These are phyloP conservation scores for Linum tenue DNA, from an alignment of 345 rosid genomes.

Conservation along the genomic window DNA sequence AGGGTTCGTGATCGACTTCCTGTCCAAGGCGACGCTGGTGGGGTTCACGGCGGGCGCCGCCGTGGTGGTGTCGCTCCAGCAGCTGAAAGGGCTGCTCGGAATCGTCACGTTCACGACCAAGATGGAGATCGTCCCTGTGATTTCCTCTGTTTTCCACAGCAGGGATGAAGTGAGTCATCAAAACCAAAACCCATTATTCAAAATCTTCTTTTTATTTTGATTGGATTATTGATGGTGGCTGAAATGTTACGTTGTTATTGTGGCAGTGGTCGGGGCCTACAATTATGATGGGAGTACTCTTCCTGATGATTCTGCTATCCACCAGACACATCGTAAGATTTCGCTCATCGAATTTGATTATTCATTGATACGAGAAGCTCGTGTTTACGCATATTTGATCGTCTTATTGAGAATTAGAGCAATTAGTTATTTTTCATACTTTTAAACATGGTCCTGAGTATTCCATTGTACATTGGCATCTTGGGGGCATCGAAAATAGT, in stretches of 20 bases:
- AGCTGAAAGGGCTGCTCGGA: constrained; percentile 89
- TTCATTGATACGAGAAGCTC: too few relatives aligned
- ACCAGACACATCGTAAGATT: constrained; percentile 58
- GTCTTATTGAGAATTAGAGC: too few relatives aligned
- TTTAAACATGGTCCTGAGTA: too few relatives aligned
- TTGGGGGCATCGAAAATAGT: too few relatives aligned
- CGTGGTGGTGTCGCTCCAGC: constrained; percentile 83
- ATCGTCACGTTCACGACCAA: constrained; percentile 79
- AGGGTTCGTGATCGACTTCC: constrained; percentile 89
- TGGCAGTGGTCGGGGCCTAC: constrained; percentile 98
- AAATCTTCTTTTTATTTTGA: not conserved
- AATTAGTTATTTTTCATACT: too few relatives aligned
- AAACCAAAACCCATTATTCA: too few relatives aligned
- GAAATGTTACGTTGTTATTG: not conserved
- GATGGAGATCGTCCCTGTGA: constrained; percentile 84
- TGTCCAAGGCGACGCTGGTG: constrained; percentile 85
- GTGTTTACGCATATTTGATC: too few relatives aligned
- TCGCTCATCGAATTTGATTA: too few relatives aligned
- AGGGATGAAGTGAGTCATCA: constrained; percentile 48
- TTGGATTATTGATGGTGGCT: not conserved
- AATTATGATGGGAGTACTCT: constrained; percentile 55
- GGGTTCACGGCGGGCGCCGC: constrained; percentile 99
- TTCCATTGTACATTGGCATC: too few relatives aligned
- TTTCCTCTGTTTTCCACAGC: constrained; percentile 42
- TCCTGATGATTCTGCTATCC: constrained; percentile 57